These are phyloP conservation scores for Macroventuria anomochaeta DNA, from an alignment of 2,329 filamentous ascomycete species.

Conservation along the genomic window DNA sequence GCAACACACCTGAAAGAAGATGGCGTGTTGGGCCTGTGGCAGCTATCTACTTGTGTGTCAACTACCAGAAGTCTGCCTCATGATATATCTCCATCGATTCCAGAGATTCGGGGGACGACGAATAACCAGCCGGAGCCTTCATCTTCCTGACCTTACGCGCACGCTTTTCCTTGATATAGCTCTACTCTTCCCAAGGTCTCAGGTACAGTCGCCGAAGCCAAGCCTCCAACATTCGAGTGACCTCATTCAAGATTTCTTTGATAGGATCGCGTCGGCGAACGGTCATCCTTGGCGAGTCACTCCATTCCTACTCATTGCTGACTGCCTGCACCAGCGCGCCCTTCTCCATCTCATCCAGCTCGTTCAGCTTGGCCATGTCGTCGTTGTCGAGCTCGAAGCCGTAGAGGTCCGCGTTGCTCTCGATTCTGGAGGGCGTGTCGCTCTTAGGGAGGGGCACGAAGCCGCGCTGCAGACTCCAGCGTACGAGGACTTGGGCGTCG, in stretches of 20 bases:
- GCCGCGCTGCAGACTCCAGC: constrained; percentile 82
- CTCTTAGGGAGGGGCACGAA: constrained; percentile 50
- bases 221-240: not conserved
- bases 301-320: constrained; percentile 2
- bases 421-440: constrained; percentile 45
- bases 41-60: too few relatives aligned
- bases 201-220: not conserved
- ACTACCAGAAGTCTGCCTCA: too few relatives aligned
- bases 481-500: constrained; percentile 77
- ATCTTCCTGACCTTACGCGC: not conserved
- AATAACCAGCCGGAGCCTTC: too few relatives aligned
- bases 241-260: not conserved
- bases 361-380: constrained; percentile 46
- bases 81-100: too few relatives aligned
- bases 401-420: constrained; percentile 47
- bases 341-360: constrained; percentile 41
- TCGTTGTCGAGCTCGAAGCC: constrained; percentile 44
- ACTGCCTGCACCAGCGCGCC: constrained; percentile 46
- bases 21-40: too few relatives aligned
- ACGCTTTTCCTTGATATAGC: not conserved
- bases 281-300: not conserved
- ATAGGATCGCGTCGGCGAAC: not conserved
- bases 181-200: not conserved
- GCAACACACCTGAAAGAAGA: too few relatives aligned
- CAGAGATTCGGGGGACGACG: too few relatives aligned